Evolutionary conservation across 225 moss, liverwort and hornwort species (phyloP).

Genomic region (Climacium dendroides): DNA sequence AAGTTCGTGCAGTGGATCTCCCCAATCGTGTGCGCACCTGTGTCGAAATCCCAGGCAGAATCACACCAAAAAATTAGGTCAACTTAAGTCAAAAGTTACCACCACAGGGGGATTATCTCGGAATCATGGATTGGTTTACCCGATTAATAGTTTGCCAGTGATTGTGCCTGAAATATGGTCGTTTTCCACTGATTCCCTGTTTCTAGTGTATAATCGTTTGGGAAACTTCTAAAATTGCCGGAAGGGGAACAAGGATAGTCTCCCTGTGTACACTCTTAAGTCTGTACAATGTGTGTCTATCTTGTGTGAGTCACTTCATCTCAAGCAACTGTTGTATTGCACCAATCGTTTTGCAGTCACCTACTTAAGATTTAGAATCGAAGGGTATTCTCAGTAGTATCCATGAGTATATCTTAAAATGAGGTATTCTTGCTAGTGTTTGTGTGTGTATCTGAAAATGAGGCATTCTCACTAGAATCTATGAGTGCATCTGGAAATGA

Average conservation of each 20-base stretch:
- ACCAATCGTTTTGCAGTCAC: background rate
- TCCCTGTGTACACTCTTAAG: background rate
- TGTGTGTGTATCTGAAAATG: background rate
- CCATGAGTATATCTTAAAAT: background rate
- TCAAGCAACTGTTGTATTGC: background rate
- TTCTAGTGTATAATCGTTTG: background rate
- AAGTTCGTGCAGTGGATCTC: slow-evolving; percentile 32
- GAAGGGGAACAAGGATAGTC: background rate
- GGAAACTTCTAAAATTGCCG: background rate
- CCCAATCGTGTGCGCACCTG: slow-evolving; percentile 36
- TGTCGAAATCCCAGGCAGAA: background rate
- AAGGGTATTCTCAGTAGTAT: background rate
- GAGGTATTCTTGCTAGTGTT: background rate
- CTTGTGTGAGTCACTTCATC: background rate
- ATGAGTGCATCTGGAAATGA: background rate
- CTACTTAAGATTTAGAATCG: background rate
- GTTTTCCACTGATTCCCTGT: background rate
- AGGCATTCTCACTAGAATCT: background rate
- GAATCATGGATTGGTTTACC: background rate
- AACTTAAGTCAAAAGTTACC: background rate
- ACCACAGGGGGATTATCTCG: too few species aligned
- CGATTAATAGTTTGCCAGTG: background rate
- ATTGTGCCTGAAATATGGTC: background rate
- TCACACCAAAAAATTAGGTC: background rate
- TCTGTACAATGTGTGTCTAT: background rate